A percentile compares a stretch with the other conserved stretches of the same genome.
Conservation (phyloP, 1,284 basidiomycete genomes). For the Pseudomicrostroma phylloplanum region DNA sequence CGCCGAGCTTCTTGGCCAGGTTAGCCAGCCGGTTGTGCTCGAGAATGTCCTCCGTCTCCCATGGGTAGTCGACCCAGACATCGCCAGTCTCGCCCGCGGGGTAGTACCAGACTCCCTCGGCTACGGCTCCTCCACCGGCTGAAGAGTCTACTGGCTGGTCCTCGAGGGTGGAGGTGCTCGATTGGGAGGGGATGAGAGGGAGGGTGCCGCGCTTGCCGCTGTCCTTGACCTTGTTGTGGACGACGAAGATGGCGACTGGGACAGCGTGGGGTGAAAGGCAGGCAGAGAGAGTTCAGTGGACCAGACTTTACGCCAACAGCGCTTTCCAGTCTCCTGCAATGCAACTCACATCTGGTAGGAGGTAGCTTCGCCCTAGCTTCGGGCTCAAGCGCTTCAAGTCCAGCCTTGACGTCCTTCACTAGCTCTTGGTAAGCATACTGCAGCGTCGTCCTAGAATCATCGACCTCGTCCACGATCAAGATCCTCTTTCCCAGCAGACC, state of each 20-base stretch:
- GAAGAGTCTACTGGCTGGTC: constrained; percentile 11
- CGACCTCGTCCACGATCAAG: constrained; percentile 50
- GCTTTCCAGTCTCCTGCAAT: background rate
- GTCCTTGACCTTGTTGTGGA: constrained; percentile 46
- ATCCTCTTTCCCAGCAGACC: constrained; percentile 50
- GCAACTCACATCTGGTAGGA: constrained; percentile 31
- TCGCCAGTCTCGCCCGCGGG: constrained; percentile 44
- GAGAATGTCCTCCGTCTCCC: constrained; percentile 45
- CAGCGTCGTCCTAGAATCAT: constrained; percentile 48
- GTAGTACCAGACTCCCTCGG: constrained; percentile 46
- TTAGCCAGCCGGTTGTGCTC: constrained; percentile 50
- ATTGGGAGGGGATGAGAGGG: constrained; percentile 20
- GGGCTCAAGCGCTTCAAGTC: constrained; percentile 30
- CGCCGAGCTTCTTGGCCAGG: constrained; percentile 34
- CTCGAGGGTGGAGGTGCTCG: constrained; percentile 30
- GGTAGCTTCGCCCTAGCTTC: constrained; percentile 36
- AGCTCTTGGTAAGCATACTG: constrained; percentile 50
- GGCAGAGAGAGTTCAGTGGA: background rate
- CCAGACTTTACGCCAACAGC: background rate
- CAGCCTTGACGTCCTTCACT: constrained; percentile 41
- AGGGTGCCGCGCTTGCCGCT: constrained; percentile 43
- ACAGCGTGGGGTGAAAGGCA: background rate
- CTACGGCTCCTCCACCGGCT: constrained; percentile 23
- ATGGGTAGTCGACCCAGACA: constrained; percentile 49
- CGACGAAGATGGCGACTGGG: constrained; percentile 45